Evolutionary conservation across 352 stramenopile species (phyloP), one percentile per base, ranked within the genome.

Genomic region (Saprolegnia parasitica): DNA sequence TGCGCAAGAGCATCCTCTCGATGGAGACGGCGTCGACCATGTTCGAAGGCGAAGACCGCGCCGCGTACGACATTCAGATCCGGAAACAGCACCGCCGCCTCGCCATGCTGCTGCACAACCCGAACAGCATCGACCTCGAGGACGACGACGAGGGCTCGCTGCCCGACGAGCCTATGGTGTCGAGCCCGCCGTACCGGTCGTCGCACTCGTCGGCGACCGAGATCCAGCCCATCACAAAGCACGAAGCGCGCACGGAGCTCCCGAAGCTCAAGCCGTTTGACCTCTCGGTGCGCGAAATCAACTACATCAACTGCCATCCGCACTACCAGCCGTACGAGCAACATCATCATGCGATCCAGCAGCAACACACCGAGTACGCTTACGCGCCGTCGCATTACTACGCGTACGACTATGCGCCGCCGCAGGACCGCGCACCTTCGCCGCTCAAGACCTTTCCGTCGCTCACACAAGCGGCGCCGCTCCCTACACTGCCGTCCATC

Each of bases 1-100:
- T 95, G 35, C 83, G 86, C 67, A 95, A 95, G 68, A 92, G 83
- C 74, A 93, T 95, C 60, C 73, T 82, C 20, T 93, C 84, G 23
- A 93, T 95, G 83, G 84, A 95, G 60, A 84, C 86, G 66, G 79
- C 86, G 54, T 77, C 82, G 11, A 78, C 83, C 55, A 83, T 87
- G 67, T 86, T 88, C 57, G 79, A 88, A 18, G 81, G 79, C 23
- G 78, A 84, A 8, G 63, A 70, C 54, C 63, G 63, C 39, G 55
- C 63, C 9, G 63, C 63, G 11, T 70, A 70, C 37, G 63, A 70
- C 26, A 49, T 70, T 45, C 63, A 70, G 50, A 70, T 70, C 26
- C 63, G 63, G 11, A 70, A 70, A 23, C 63, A 70, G 29, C 63
- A 70, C 21, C 23, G 37, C 13, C 45, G 63, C 23, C 63, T 70